Evolutionary conservation across 768 basidiomycete genomes (phyloP), one percentile per base, ranked within the genome.

Genomic region (Harrya chromipes): DNA sequence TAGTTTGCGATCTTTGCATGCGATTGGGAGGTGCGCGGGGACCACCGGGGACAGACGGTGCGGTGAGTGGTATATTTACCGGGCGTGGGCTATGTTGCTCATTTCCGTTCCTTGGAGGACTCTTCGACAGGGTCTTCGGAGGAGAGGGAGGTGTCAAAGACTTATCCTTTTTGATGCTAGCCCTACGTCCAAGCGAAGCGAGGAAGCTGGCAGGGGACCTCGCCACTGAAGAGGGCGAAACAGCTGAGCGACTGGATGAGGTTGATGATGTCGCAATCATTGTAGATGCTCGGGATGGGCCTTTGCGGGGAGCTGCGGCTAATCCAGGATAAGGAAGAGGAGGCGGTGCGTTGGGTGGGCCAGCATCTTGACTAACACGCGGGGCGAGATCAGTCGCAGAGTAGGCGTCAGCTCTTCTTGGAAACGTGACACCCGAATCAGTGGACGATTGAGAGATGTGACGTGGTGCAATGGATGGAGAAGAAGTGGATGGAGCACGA

Each of bases 341-440:
- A 0, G 84, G 80, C 0, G 82, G 80, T 8, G 75, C 68, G 46
- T 73, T 77, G n/a, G 84, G 74, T 1, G 77, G 74, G 13, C 74
- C 71, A 47, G 78, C 63, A 57, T 85, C 82, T 41, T 68, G 71
- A 17, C 58, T 70, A 47, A 48, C 70, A 44, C 70, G 73, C 23
- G 75, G 67, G 4, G 82, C 74, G 12, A 92, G 75, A 64, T 92
- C 90, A 3, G 89, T 90, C 6, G 90, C 90, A 21, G 75, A 74
- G 48, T 80, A 83, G 10, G 90, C 87, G 58, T 92, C 90, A n/a
- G 83, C 73, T 24, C 90, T 83, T 23, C 79, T 78, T 14, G 90
- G 88, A 67, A 92, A 92, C 0, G 89, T 89, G 37, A 77, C 79
- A 55, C 88, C 86, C 4, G 89, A 88, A 14, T 81, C 79, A 56